Percentiles rank a stretch among this genome's conserved stretches.
These are phyloP conservation scores for Gastrolobium bilobum DNA, from an alignment of 306 rosid species.

Conservation along the genomic window DNA sequence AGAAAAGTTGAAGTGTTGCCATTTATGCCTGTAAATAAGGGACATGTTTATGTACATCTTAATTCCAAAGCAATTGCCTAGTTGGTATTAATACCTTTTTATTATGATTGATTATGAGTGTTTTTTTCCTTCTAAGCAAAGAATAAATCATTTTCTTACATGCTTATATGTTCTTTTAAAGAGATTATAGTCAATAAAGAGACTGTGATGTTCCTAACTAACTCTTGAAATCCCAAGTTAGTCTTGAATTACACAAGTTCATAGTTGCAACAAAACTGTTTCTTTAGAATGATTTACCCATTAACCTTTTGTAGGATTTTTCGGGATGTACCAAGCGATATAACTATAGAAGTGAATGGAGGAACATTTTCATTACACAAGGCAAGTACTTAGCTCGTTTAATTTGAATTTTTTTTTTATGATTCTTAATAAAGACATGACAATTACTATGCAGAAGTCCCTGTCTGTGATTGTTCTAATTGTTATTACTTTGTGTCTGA, in stretches of 20 bases:
- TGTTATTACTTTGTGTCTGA: slow-evolving; percentile 48
- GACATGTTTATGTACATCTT: not conserved
- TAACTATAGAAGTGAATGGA: slow-evolving; percentile 86
- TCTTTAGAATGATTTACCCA: slow-evolving; percentile 45
- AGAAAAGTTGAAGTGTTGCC: not conserved
- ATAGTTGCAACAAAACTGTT: not conserved
- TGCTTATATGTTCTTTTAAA: not conserved
- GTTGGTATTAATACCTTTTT: not conserved
- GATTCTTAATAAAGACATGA: slow-evolving; percentile 17
- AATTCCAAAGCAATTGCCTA: not conserved
- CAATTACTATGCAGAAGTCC: not conserved
- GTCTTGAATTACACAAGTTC: slow-evolving; percentile 8
- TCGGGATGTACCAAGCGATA: slow-evolving; percentile 97
- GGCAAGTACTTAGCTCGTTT: slow-evolving; percentile 54
- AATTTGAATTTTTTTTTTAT: slow-evolving; percentile 28
- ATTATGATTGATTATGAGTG: not conserved
- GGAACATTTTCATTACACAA: slow-evolving; percentile 84
- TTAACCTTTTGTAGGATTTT: slow-evolving; percentile 78
- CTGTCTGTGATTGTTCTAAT: slow-evolving; percentile 35
- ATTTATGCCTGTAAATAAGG: not conserved
- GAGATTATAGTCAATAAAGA: not conserved
- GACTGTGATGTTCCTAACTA: not conserved
- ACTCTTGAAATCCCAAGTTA: slow-evolving; percentile 13
- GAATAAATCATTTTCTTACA: slow-evolving; percentile 6
- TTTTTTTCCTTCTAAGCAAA: not conserved